Evolutionary conservation across 768 basidiomycete species (phyloP).

Genomic region (Mycena belliarum): DNA sequence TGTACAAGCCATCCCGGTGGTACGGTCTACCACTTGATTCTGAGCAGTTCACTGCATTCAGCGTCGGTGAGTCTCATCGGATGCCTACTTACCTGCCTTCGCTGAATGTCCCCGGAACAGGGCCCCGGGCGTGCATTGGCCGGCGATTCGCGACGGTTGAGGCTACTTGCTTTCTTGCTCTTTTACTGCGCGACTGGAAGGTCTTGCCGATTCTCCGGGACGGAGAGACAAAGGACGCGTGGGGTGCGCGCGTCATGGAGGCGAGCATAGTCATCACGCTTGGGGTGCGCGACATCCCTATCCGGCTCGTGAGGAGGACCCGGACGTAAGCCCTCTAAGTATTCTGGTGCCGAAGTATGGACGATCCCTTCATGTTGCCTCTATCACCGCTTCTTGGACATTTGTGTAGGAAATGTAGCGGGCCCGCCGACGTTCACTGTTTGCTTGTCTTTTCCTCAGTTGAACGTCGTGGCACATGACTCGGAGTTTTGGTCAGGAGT

Average conservation of each 20-base stretch:
- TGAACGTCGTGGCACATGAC: no score
- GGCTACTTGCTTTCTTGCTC: slow-evolving; percentile 42
- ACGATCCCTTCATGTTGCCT: no score
- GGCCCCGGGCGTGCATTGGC: slow-evolving; percentile 46
- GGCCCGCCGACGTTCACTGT: no score
- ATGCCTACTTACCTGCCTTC: background rate
- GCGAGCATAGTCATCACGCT: slow-evolving; percentile 26
- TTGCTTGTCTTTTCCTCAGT: no score
- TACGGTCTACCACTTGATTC: slow-evolving; percentile 42
- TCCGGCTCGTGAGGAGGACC: slow-evolving; percentile 25
- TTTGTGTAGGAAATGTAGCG: no score
- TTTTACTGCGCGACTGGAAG: slow-evolving; percentile 44
- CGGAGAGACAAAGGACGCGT: slow-evolving; percentile 33
- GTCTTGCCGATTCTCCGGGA: slow-evolving; percentile 30
- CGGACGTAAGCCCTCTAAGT: background rate
- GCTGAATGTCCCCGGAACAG: slow-evolving; percentile 11
- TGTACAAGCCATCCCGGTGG: slow-evolving; percentile 54
- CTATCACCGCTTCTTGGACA: no score
- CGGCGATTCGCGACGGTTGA: slow-evolving; percentile 46
- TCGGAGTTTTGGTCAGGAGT: no score
- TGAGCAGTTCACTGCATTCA: slow-evolving; percentile 48
- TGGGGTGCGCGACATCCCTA: slow-evolving; percentile 22
- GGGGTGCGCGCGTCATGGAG: slow-evolving; percentile 28
- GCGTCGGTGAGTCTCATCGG: slow-evolving; percentile 29
- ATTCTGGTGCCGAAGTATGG: no score